Base-by-base conservation (phyloP, 371 early-diverging fungal genomes). In the Zychaea mexicana region DNA sequence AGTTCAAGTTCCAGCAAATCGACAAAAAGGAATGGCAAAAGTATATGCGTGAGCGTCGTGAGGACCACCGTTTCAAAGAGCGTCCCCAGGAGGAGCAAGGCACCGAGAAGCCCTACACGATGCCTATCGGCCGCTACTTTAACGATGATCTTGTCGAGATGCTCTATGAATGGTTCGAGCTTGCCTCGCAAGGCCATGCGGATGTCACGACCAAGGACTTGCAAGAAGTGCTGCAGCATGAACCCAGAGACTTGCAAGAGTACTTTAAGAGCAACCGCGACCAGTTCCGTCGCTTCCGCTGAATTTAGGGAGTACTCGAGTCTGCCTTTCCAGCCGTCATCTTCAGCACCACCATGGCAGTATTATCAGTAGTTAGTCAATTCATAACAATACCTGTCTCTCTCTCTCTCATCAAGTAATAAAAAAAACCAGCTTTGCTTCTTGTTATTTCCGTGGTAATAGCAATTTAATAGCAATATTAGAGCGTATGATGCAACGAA, bases 231-330 rank as follows among this genome's bases (percentile, higher is more conserved):
- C 65, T 80, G 52, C 60, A 68, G 1, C 66, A 62, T 31, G 57
- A 77, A 15, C 77, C 81, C 45, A 65, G 60, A 2, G 60, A 45
- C 17, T 27, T 80, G 55, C 66, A 66, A 36, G 42, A 73, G 3
- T 80, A 73, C 59, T 73, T 77, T 30, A 57, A 77, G 57, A 65
- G 52, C 54, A 80, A 80, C 61, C 77, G 77, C 21, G 70, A 77
- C 2, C 64, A 77, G 21, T 77, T 80, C 70, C 73, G 61, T 28
- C 66, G 63, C 7, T 70, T 76, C 27, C 65, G 58, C 24, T 69
- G 57, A 49, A 49, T 22, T 49, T 49, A 49, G n/a, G 49, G 49
- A 49, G 49, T 49, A 49, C n/a, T n/a, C n/a, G n/a, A n/a, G n/a
- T n/a, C n/a, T n/a, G n/a, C n/a, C n/a, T n/a, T n/a, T n/a, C n/a